Base-by-base conservation (phyloP, 1,139 yeast genomes). In the Taphrina wiesneri region DNA sequence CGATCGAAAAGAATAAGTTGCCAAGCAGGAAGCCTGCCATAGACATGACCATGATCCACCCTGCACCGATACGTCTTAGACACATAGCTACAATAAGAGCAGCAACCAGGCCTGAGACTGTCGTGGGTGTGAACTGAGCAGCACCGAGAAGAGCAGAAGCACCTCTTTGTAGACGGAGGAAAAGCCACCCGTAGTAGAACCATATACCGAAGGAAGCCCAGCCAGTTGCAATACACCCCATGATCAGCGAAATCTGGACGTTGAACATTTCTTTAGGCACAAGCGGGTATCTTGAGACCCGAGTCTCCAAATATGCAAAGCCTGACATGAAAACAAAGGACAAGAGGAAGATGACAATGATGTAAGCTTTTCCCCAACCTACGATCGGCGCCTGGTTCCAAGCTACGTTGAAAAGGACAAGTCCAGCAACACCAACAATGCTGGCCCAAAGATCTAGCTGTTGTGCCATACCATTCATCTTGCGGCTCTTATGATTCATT, bases 91-190 rank as follows among this genome's bases (percentile, higher is more conserved):
- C 78, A 2, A 75, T 41, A 7, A 80, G 69, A 0, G 86, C 82
- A 0, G 86, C 85, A 4, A 76, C 65, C 25, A 79, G 69, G 0
- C 87, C 85, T 61, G 78, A 73, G 21, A 81, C 67, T 7, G 76
- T 68, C 5, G 77, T 72, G 0, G 86, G 85, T 1, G 77, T 72
- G 51, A 77, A 72, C 65, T 81, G 77, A 1, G 80, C 81, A 0
- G 82, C 78, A 1, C 79, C 73, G 49, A 78, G 70, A 11, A 83
- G 74, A 0, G 82, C 78, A 1, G 77, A 69, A 28, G 70, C 69
- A 0, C 72, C 69, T 52, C 81, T 79, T 0, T 81, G 73, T n/a
- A 72, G 70, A 19, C 74, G 70, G 11, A 78, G 70, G 75, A 80
- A 78, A 68, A 53, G 61, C 51, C 52, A 53, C 9, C 30, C 53